Evolutionary conservation across 805 yeast genomes (phyloP), one percentile per base, ranked within the genome.

Genomic region (Saccharomycopsis capsularis): DNA sequence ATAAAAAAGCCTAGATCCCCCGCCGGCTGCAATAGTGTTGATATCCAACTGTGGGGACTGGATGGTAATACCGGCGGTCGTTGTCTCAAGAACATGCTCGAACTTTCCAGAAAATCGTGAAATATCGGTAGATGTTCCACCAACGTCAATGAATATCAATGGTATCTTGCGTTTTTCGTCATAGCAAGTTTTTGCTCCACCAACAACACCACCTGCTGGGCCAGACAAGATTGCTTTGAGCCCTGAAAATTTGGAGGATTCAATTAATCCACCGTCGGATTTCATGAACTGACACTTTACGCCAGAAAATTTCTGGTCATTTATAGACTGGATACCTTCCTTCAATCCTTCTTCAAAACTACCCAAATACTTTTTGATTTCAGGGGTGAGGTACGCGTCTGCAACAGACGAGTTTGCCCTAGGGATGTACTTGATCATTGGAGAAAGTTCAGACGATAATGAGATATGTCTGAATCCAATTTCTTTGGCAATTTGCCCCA

Each of bases 181-280:
- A 61, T 73, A 87, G 53, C 95, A 85, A 0, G 98, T 90, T 46
- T 78, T 74, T 0, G 96, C 86, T 58, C 80, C 86, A 0, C 98
- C 98, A 30, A 91, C 96, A 51, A 91, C 95, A 44, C 98, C 98
- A 35, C 98, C 98, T 7, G 98, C 98, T 2, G 98, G 98, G 2
- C 98, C 98, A 1, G 96, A 87, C 32, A 91, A 66, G 43, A 91
- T 85, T 3, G 98, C 95, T 57, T 80, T 75, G 34, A 91, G 69
- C 1, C 98, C 98, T 0, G 96, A 82, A 62, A 91, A 91, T 43
- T 78, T 74, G 21, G 78, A 70, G 59, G 93, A 89, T 48, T 88
- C 88, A 21, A 90, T 89, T 51, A 91, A 73, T 2, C 98, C 98
- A 50, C 98, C 98, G 63, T 91, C 96, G 11, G 95, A 85, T 65